Evolutionary conservation across 192 early-diverging fungal genomes (phyloP).

Genomic region (Spizellomyces sp.): DNA sequence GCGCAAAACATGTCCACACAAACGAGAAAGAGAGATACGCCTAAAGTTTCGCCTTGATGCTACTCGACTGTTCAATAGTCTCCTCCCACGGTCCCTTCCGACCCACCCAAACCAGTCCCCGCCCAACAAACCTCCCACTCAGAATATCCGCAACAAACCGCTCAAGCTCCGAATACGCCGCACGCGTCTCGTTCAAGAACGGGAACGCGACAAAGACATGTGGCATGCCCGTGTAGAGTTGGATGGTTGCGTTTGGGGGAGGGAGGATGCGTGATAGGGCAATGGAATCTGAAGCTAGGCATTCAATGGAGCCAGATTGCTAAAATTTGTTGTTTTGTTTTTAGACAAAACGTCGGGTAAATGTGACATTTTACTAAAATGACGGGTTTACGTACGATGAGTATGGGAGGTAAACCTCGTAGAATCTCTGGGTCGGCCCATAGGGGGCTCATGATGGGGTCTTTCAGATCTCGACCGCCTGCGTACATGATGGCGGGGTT

Average conservation of each 20-base stretch:
- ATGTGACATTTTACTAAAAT: no score
- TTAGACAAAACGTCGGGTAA: no score
- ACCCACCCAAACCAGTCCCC: not conserved
- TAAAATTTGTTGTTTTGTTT: not conserved
- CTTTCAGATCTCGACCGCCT: not conserved
- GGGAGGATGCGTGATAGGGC: not conserved
- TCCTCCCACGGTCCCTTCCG: not conserved
- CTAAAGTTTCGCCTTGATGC: conserved; percentile 1
- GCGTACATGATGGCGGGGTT: conserved; percentile 3
- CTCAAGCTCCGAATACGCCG: not conserved
- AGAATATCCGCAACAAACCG: conserved; percentile 2
- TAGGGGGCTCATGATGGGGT: conserved; percentile 1
- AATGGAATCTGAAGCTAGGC: not conserved
- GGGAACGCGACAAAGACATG: conserved; percentile 2
- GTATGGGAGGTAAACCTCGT: not conserved
- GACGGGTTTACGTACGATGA: not conserved
- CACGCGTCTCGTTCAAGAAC: not conserved
- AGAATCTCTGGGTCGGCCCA: not conserved
- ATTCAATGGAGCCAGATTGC: conserved; percentile 4
- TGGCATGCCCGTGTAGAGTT: not conserved
- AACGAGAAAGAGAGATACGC: not conserved
- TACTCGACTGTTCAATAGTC: not conserved
- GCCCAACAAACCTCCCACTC: not conserved
- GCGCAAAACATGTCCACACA: not conserved
- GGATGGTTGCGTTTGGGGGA: not conserved